Base-by-base conservation (phyloP, 2,329 filamentous ascomycete genomes). In the Ceratocystis ficicola region DNA sequence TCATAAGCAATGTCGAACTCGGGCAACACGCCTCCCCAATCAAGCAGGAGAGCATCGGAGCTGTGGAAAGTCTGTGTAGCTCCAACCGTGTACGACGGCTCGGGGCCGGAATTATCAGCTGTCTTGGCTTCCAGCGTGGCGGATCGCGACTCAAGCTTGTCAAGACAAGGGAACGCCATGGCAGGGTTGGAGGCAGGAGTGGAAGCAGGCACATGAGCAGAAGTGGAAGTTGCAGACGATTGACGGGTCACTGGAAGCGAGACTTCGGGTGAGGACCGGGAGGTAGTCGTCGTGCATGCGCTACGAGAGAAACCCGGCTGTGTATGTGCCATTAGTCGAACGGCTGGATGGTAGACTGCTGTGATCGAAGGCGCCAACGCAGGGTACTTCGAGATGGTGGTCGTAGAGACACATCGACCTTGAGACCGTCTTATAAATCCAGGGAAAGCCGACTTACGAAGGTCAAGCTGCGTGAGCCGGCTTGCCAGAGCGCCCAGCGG, bases 1-100 rank as follows among this genome's bases (percentile, higher is more conserved):
- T 97, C 93, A 75, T 96, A 96, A 32, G 93, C 93, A 68, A 97
- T 84, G 70, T 91, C 84, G 73, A 95, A 97, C 71, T 91, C 86
- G 17, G 87, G 89, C 44, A 99, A 77, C n/a, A 92, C 83, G 64
- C 94, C 94, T 68, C 94, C 94, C 90, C 95, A 97, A 76, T 99
- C 94, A 30, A 97, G 84, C 2, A 92, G 79, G 17, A 97, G 78
- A 0, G 91, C 86, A 25, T 90, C 80, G 6, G 81, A 72, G 71
- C 87, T 94, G 73, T 86, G 86, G 76, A 89, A 96, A 36, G 78
- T 82, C 69, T 89, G 82, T 63, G 94, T 92, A n/a, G 84, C 85
- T 66, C 94, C 94, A 59, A 88, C 87, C 0, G 93, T 96, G 75
- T 99, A 99, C 1, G 90, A 90, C 0, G 94, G 94, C 73, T 99